Base-by-base conservation (phyloP, 2,329 filamentous ascomycete species). In the Penicillium corylophilum region DNA sequence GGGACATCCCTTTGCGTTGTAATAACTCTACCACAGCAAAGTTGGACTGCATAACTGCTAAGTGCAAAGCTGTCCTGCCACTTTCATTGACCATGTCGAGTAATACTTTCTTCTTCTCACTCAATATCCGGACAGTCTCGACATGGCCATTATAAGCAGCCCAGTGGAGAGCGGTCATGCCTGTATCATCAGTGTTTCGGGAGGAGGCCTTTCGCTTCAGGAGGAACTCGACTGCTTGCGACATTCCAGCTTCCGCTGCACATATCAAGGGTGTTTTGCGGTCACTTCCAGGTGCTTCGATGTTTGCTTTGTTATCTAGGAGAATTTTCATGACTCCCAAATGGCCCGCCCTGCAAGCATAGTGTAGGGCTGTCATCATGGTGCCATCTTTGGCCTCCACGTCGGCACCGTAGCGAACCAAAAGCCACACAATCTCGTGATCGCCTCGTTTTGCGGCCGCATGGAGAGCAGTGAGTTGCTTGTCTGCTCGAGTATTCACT, bases 111-210 rank as follows among this genome's bases (percentile, higher is more conserved):
- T 66, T 69, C 44, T 60, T 68, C 29, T 67, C 60, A 33, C 66
- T 61, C 3, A 74, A 60, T 13, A 71, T 48, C 1, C 66, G 50
- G 10, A 73, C 66, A 16, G 69, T 61, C 23, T 73, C 69, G n/a
- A 64, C 59, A 44, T 73, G 71, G 1, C 71, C 71, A 44, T 71
- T 71, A 50, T 63, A 71, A 6, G 66, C 63, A 23, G 71, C 71
- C 70, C 70, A 73, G 44, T 74, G 71, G 18, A 74, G 45, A 0
- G 69, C 64, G 8, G 68, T 71, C 70, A 73, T 73, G 5, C 62
- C 65, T 15, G 56, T 61, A 43, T 73, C 68, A 44, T 69, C 70
- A 1, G 53, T 51, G 33, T 54, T 54, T 40, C 61, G 60, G 7
- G 50, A 44, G 5, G 62, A 66, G 1, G 70, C 69, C 47, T 65